Base-by-base conservation (phyloP, 2,329 filamentous ascomycete genomes). In the Arthrobotrys conoides region DNA sequence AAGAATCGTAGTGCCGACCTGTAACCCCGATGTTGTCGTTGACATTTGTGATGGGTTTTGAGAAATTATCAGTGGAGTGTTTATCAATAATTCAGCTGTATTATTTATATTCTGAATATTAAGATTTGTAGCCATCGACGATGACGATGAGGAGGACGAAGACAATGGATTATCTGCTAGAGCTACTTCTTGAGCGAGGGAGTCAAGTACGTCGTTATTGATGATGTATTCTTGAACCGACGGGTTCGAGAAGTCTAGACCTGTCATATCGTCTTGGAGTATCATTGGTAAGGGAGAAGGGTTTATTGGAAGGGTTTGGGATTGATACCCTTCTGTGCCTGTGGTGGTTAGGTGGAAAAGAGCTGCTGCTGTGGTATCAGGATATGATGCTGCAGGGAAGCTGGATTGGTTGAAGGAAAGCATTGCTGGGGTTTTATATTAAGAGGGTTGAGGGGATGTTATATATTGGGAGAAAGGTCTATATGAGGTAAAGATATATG, bases 201-300 rank as follows among this genome's bases (percentile, higher is more conserved):
- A 49, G 8, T 73, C 73, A 16, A 77, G 59, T 0, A 77, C 61
- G 22, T 77, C 73, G 22, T 67, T 77, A 36, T 77, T 77, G 66
- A 71, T 66, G 38, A 77, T 51, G 24, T 71, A 77, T 57, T 77
- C 73, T 27, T 77, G 73, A 27, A 77, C 44, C 2, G 73, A 71
- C n/a, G 66, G 51, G 30, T 69, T 66, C 30, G 73, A 71, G 33
- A 71, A 77, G 36, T 77, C 73, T 12, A 77, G 46, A 16, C 27
- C 65, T 5, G 46, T 5, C 16, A 48, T 38, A 30, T 71, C 72
- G 20, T 76, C 65, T 55, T 55, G 71, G 9, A 61, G 12, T 5
- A 27, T 9, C 20, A 59, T n/a, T 0, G 57, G 46, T n/a, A 33
- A 38, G 3, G 27, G 44, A 9, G 55, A 30, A 9, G 59, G 22